A percentile compares a stretch with the other conserved stretches of the same genome.
phyloP scores from a whole-genome alignment of 2,329 filamentous ascomycete genomes.

The Lasiodiplodia sp. region DNA sequence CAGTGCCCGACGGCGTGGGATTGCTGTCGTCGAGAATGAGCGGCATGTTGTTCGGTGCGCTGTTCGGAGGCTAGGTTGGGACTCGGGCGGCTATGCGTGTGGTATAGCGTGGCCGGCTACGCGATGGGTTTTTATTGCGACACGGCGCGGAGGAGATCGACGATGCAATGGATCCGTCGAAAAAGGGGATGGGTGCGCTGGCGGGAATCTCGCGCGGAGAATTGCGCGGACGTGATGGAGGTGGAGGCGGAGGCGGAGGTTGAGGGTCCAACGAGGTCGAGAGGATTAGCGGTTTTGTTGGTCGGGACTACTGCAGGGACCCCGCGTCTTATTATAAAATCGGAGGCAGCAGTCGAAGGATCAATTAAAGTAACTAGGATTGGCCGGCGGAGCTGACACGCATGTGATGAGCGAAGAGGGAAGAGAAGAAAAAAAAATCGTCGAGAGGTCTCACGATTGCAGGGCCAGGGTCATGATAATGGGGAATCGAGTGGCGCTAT shows the following conservation, averaged over 20 bases:
- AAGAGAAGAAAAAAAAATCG: constrained; percentile 8
- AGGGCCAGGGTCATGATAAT: constrained; percentile 20
- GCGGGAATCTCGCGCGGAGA: too few species aligned
- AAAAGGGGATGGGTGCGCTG: background rate
- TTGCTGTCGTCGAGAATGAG: constrained; percentile 24
- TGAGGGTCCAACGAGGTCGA: background rate
- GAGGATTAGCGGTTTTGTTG: background rate
- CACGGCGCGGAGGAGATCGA: background rate
- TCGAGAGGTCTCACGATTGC: constrained; percentile 20
- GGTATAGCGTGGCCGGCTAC: background rate
- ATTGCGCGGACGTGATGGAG: background rate
- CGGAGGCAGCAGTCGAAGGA: background rate
- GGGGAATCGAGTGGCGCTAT: constrained; percentile 23
- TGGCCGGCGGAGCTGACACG: background rate
- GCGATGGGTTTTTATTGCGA: too few species aligned
- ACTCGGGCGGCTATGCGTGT: background rate
- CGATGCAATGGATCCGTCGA: background rate
- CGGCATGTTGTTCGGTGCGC: constrained; percentile 17
- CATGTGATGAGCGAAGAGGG: background rate
- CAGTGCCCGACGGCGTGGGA: constrained; percentile 15
- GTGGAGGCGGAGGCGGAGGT: background rate
- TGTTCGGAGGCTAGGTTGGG: background rate
- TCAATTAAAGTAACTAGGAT: background rate
- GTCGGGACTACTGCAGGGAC: background rate
- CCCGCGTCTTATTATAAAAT: background rate